Evolutionary conservation across 139 green algal genomes (phyloP).

Genomic region (Medakamo hakoo): DNA sequence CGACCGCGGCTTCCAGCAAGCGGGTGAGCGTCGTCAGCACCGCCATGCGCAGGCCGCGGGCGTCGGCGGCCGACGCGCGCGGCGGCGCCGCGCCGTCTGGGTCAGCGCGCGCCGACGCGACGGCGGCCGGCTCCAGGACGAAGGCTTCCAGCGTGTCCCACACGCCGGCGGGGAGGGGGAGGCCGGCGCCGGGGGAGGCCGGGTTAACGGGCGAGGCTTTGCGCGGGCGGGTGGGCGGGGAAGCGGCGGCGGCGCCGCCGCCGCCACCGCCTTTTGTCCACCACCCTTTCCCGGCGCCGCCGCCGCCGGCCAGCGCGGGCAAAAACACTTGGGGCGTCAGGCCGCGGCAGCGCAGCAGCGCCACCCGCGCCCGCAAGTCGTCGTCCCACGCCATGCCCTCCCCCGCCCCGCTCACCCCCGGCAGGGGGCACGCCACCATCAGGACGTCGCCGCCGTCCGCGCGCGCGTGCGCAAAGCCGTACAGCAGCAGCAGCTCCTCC

Average conservation of each 20-base stretch:
- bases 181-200: no score
- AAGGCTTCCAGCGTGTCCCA: conserved; percentile 33
- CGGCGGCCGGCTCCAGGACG: conserved; percentile 3
- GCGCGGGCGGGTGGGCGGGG: no score
- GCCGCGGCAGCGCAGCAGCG: conserved; percentile 10
- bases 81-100: neutral
- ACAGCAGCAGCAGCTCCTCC: conserved; percentile 68
- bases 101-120: no score
- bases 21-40: conserved; percentile 42
- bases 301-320: conserved; percentile 3
- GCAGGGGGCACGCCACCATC: conserved; percentile 48
- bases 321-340: conserved; percentile 39
- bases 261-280: neutral
- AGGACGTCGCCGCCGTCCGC: conserved; percentile 11
- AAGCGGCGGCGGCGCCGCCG: conserved; percentile 4
- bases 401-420: no score
- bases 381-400: conserved; percentile 29
- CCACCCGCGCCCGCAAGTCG: conserved; percentile 14
- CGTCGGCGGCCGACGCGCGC: neutral
- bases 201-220: no score
- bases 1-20: conserved; percentile 48
- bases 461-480: conserved; percentile 54
- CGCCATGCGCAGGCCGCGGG: conserved; percentile 39
- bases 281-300: neutral
- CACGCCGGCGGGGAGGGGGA: conserved; percentile 45